A percentile compares a stretch with the other conserved stretches of the same genome.
Evolutionary conservation across 352 stramenopile genomes (phyloP).

Genomic region (Globisporangium takayamanum): DNA sequence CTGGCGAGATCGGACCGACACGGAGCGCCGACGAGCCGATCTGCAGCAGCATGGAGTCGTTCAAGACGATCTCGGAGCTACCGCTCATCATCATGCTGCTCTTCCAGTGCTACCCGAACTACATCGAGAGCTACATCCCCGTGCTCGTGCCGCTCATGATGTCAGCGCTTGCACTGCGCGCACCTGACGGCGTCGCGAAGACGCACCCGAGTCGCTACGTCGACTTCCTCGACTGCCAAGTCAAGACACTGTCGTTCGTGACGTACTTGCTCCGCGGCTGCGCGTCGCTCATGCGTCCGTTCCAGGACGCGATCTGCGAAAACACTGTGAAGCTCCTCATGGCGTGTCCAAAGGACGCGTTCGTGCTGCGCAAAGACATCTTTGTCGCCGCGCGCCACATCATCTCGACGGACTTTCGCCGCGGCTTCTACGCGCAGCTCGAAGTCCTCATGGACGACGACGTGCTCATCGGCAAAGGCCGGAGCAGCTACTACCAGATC

Average conservation of each 20-base stretch:
- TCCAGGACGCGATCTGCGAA: conserved; percentile 92
- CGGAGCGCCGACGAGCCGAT: conserved; percentile 39
- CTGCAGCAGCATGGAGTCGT: conserved; percentile 86
- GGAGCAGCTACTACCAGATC: conserved; percentile 86
- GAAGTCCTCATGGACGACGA: conserved; percentile 95
- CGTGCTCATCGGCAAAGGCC: conserved; percentile 87
- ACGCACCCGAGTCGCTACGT: conserved; percentile 67
- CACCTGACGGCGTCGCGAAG: conserved; percentile 50
- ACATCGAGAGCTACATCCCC: conserved; percentile 93
- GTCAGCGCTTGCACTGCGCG: conserved; percentile 84
- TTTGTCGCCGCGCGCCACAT: conserved; percentile 95
- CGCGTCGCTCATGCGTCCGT: conserved; percentile 90
- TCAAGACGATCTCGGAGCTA: conserved; percentile 95
- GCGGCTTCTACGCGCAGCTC: conserved; percentile 93
- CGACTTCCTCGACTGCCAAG: conserved; percentile 93
- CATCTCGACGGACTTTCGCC: conserved; percentile 96
- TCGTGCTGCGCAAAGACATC: conserved; percentile 94
- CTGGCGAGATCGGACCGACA: conserved; percentile 11
- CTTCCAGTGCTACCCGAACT: conserved; percentile 97
- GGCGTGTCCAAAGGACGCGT: conserved; percentile 92
- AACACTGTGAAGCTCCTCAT: conserved; percentile 94
- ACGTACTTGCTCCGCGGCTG: conserved; percentile 94
- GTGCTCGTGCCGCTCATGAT: conserved; percentile 97
- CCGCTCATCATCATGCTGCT: conserved; percentile 98
- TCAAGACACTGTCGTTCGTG: conserved; percentile 98